These are phyloP conservation scores for Eucalyptus cladocalyx DNA, from an alignment of 345 rosid species.

Conservation along the genomic window DNA sequence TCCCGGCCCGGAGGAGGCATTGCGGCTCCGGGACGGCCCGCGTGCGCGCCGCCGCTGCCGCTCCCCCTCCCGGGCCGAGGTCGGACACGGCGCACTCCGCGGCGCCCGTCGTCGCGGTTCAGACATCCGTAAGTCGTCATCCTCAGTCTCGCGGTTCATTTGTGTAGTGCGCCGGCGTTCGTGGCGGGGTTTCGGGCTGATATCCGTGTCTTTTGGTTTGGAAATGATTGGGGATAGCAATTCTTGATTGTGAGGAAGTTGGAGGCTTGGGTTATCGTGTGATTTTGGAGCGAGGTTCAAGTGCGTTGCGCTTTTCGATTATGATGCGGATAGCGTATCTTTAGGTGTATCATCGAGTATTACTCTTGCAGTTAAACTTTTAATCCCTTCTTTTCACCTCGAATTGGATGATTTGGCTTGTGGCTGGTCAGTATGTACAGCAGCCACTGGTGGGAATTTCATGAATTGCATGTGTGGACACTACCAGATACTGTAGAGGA, in stretches of 20 bases:
- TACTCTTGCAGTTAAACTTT: neutral
- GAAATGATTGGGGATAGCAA: neutral
- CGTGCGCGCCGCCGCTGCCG: slow-evolving; percentile 18
- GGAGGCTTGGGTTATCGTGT: neutral
- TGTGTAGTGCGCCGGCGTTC: neutral
- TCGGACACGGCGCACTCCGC: slow-evolving; percentile 11
- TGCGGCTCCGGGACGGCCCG: neutral
- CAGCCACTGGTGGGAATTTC: neutral
- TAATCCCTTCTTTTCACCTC: neutral
- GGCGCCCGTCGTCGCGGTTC: slow-evolving; percentile 22
- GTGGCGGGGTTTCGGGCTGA: neutral
- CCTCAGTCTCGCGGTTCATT: neutral
- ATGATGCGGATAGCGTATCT: neutral
- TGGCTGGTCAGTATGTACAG: neutral
- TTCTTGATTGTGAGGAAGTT: neutral
- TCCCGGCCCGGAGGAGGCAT: neutral
- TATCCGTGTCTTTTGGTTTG: neutral
- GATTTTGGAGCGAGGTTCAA: neutral
- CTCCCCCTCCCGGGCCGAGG: slow-evolving; percentile 22
- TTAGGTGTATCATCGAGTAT: neutral
- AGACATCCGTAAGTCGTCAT: slow-evolving; percentile 11
- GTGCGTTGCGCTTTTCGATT: neutral
- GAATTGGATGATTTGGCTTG: neutral
- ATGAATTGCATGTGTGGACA: neutral
- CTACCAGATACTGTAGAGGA: neutral